Evolutionary conservation across 129 eudicot species (phyloP).

Genomic region (Pseudognaphalium luteoalbum): DNA sequence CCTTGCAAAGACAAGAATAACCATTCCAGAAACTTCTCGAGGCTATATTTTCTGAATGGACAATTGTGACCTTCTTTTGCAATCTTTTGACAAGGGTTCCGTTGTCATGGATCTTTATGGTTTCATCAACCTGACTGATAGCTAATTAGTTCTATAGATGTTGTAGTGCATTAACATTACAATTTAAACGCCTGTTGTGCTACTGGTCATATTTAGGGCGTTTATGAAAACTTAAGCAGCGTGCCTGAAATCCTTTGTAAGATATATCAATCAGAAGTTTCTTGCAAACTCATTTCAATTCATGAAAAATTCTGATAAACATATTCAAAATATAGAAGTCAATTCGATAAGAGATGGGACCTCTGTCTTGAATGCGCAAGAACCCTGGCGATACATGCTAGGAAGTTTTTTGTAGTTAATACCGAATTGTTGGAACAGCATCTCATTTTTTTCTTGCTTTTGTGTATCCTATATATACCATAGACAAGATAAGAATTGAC

Average conservation of each 20-base stretch:
- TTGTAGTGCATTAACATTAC: background rate
- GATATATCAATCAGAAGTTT: too few species aligned
- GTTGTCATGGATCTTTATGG: constrained; percentile 44
- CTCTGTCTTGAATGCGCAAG: constrained; percentile 68
- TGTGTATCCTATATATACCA: constrained; percentile 68
- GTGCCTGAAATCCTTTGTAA: too few species aligned
- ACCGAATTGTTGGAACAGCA: constrained; percentile 50
- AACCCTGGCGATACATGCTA: constrained; percentile 75
- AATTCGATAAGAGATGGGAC: constrained; percentile 16
- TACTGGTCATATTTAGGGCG: background rate
- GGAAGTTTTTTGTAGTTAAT: constrained; percentile 67
- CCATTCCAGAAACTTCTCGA: constrained; percentile 72
- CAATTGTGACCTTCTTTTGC: constrained; percentile 44
- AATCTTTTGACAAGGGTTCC: constrained; percentile 64
- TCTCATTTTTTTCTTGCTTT: constrained; percentile 69
- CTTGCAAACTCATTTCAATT: too few species aligned
- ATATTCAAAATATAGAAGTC: background rate
- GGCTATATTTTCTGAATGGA: constrained; percentile 71
- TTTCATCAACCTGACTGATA: constrained; percentile 55
- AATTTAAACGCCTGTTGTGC: background rate
- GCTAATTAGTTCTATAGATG: constrained; percentile 11
- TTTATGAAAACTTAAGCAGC: background rate
- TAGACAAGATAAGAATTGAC: constrained; percentile 1
- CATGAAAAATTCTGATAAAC: background rate
- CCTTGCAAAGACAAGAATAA: constrained; percentile 50